Evolutionary conservation across 352 stramenopile genomes (phyloP), one percentile per base, ranked within the genome.

Genomic region (Phytophthora boehmeriae): DNA sequence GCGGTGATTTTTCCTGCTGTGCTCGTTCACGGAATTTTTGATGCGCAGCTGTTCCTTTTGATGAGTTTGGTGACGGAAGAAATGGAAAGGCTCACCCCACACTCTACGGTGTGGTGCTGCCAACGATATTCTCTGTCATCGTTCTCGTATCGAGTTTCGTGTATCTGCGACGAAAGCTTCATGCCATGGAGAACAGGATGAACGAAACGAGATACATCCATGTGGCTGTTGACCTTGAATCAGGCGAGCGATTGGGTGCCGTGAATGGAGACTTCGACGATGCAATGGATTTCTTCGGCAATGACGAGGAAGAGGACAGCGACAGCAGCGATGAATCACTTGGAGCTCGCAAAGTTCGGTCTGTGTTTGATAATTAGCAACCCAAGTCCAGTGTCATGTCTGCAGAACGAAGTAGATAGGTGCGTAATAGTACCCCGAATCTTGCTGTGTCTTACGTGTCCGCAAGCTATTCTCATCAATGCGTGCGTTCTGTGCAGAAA

Each of bases 1-100:
- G 14, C 41, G 25, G 25, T 87, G 4, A 28, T 93, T 4, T 48
- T 61, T 1, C 81, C 81, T 0, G 73, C 81, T 8, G 61, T 91
- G 8, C 50, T 86, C 0, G 54, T 88, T 8, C 84, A 93, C 44
- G 82, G 81, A 51, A 64, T 56, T 5, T 93, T 88, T 48, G 81
- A 90, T 45, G 42, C 83, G 5, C 78, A 90, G 39, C 59, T 84
- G 4, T 87, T 93, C 44, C 30, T 88, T 9, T 27, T 86, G 1
- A 75, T 78, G 43, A 65, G 70, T 16, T 36, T 81, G 8, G 54
- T 86, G 14, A 78, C 78, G 2, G 42, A 75, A 5, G 60, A 76
- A 17, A 66, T 75, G 42, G 50, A 69, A 20, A 55, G 1, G 45
- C 54, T 4, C 56, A 86, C 46, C 75, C 74, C 10, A 59, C 74